Evolutionary conservation across 345 rosid genomes (phyloP), one percentile per base, ranked within the genome.

Genomic region (Pugionium cornutum): DNA sequence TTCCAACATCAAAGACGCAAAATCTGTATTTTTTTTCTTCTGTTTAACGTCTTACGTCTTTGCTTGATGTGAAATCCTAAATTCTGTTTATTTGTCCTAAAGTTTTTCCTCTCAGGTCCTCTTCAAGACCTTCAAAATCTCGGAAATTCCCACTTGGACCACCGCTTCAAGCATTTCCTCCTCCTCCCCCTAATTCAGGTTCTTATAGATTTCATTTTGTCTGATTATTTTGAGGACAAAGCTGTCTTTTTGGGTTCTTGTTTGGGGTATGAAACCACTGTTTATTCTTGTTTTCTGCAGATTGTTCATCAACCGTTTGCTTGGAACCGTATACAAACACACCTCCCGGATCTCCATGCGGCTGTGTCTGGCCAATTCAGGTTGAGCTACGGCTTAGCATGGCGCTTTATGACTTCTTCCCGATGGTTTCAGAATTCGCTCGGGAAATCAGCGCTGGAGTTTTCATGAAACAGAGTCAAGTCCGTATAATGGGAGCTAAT

Each of bases 121-220:
- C 84, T 27, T 64, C 80, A 63, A 80, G 70, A 74, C 84, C 78
- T 77, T 84, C 94, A 65, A 81, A 81, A 57, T 64, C 80, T 75
- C 84, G 89, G 51, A 82, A 83, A 44, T 64, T 67, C 78, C 84
- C 88, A 42, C 73, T 68, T 33, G 53, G 71, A 37, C 95, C 95
- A 10, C 89, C 84, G n/a, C 68, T 88, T 37, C 88, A 50, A 35
- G 75, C 88, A 58, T 79, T 92, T 53, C 98, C 95, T 9, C 97
- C 95, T 56, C 98, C 99, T 47, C 99, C 99, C 67, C 97, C 97
- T 51, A 94, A 85, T 80, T 80, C 78, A 83, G 98, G 99, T 92
- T 64, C 2, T 8, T 57, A 50, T 46, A 41, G 49, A 11, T 3
- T 40, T 18, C 18, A 18, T 18, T 18, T 48, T 8, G 9, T 37